These are phyloP conservation scores for Striga hermonthica DNA, from an alignment of 305 asterid genomes.

Conservation along the genomic window DNA sequence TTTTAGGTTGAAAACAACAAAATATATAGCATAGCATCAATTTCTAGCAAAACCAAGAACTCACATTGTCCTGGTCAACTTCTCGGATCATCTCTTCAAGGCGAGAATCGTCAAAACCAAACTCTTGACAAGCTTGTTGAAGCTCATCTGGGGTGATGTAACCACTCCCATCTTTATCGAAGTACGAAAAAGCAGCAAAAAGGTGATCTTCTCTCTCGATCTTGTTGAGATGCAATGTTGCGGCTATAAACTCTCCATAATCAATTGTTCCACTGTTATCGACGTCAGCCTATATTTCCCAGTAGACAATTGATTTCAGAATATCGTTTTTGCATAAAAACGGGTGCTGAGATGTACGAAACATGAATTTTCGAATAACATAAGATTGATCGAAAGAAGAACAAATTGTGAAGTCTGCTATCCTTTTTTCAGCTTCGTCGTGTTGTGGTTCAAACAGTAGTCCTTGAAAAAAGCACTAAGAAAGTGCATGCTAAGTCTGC, in stretches of 20 bases:
- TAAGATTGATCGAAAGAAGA: not conserved
- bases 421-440: no score
- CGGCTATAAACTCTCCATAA: conserved; percentile 79
- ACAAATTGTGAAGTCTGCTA: not conserved
- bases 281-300: conserved; percentile 60
- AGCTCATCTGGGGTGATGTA: conserved; percentile 88
- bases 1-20: no score
- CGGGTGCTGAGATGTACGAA: not conserved
- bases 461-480: no score
- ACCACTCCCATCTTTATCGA: conserved; percentile 91
- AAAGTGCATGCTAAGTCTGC: no score
- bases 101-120: conserved; percentile 74
- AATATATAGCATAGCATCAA: no score
- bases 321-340: conserved; percentile 6
- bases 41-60: conserved; percentile 29
- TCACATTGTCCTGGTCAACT: conserved; percentile 86
- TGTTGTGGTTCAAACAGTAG: no score
- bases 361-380: not conserved
- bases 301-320: not conserved
- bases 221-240: conserved; percentile 72
- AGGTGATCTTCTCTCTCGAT: conserved; percentile 72
- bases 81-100: conserved; percentile 91
- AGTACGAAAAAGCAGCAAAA: conserved; percentile 78
- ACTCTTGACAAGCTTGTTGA: conserved; percentile 85
- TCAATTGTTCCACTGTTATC: conserved; percentile 80